Percentiles rank a stretch among this genome's conserved stretches.
phyloP scores from a whole-genome alignment of 1,284 basidiomycete genomes.

The Acaromyces ingoldii region DNA sequence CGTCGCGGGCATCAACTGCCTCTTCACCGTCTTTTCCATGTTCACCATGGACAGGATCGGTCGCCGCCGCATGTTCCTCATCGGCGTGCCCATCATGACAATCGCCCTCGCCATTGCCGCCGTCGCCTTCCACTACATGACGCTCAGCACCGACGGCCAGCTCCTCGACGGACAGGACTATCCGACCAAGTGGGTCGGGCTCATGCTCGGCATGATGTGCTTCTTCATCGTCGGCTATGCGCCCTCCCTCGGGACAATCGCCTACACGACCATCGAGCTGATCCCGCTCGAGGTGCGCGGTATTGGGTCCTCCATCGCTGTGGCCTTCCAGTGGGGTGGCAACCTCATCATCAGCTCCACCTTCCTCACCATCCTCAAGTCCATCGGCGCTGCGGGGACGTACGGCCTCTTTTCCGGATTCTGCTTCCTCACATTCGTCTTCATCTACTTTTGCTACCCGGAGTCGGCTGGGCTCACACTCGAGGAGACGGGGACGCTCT shows the following conservation, averaged over 20 bases:
- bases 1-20: slow-evolving; percentile 56
- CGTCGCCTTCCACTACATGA: slow-evolving; percentile 70
- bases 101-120: slow-evolving; percentile 66
- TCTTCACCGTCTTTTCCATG: slow-evolving; percentile 74
- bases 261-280: slow-evolving; percentile 81
- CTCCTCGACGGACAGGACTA: slow-evolving; percentile 65
- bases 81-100: slow-evolving; percentile 71
- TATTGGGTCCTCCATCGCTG: slow-evolving; percentile 66
- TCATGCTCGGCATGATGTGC: slow-evolving; percentile 74
- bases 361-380: slow-evolving; percentile 70
- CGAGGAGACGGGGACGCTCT: slow-evolving; percentile 63
- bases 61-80: slow-evolving; percentile 69
- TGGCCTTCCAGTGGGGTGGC: slow-evolving; percentile 71
- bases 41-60: slow-evolving; percentile 70
- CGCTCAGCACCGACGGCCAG: slow-evolving; percentile 62
- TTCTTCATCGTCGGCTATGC: slow-evolving; percentile 77
- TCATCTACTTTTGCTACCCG: slow-evolving; percentile 59
- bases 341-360: slow-evolving; percentile 73
- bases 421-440: slow-evolving; percentile 66
- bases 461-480: slow-evolving; percentile 61
- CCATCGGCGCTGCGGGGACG: slow-evolving; percentile 63
- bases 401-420: slow-evolving; percentile 70
- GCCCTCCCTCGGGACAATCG: slow-evolving; percentile 62
- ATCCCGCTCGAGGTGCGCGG: slow-evolving; percentile 67
- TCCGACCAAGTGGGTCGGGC: slow-evolving; percentile 55